Evolutionary conservation across 352 stramenopile genomes (phyloP).

Genomic region (Thraustochytrium sp.): DNA sequence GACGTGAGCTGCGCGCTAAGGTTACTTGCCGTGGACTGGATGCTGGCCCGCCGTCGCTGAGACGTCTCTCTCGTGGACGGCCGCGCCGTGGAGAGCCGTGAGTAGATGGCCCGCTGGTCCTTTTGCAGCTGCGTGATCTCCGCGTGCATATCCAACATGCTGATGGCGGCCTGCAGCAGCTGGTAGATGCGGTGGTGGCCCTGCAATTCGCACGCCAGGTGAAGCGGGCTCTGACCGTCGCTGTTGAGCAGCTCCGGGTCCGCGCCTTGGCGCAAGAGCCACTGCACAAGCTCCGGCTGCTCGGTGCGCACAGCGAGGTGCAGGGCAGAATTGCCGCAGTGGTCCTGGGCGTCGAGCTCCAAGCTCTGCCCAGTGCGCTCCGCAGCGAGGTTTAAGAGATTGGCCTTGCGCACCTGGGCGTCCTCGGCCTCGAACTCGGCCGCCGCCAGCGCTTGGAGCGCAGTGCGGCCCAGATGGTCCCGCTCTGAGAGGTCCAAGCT

Average conservation of each 20-base stretch:
- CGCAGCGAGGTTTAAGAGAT: background rate
- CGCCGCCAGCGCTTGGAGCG: background rate
- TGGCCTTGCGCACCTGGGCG: background rate
- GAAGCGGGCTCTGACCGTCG: background rate
- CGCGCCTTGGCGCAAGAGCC: background rate
- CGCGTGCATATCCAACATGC: background rate
- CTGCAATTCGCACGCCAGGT: background rate
- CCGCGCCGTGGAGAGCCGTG: background rate
- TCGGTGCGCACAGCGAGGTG: background rate
- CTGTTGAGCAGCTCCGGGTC: background rate
- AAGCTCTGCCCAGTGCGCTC: background rate
- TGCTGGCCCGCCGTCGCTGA: too few relatives aligned
- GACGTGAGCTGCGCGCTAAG: too few relatives aligned
- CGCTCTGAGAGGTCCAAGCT: background rate
- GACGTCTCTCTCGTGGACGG: too few relatives aligned
- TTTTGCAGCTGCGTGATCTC: background rate
- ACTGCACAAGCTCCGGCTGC: background rate
- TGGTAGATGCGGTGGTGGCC: constrained; percentile 22
- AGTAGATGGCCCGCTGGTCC: background rate
- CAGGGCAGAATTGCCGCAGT: background rate
- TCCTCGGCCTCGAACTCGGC: constrained; percentile 6
- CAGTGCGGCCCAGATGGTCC: background rate
- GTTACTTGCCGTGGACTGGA: too few relatives aligned
- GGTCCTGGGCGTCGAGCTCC: background rate
- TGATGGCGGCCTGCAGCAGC: background rate